Conservation (phyloP, 2,329 filamentous ascomycete genomes). For the Xylaria sp. region DNA sequence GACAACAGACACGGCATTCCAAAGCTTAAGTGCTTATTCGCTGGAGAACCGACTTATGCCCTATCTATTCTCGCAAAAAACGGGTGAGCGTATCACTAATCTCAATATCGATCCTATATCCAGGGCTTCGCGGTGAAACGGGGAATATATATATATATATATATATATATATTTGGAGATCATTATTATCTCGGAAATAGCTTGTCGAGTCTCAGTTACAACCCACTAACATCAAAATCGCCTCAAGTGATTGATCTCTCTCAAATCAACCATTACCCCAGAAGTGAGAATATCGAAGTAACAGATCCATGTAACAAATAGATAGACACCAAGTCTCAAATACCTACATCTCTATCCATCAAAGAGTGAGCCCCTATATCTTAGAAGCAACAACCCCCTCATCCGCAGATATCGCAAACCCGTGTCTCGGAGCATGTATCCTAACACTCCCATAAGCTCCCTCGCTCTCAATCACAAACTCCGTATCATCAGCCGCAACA, state of each 20-base stretch:
- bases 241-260: not conserved
- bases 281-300: not conserved
- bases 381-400: slow-evolving; percentile 43
- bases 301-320: not conserved
- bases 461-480: slow-evolving; percentile 68
- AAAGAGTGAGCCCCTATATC: slow-evolving; percentile 35
- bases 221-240: not conserved
- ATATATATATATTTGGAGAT: not conserved
- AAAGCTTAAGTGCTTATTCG: not conserved
- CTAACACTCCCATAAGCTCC: slow-evolving; percentile 58
- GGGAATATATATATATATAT: too few relatives aligned
- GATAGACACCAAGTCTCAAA: not conserved
- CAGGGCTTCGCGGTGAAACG: not conserved
- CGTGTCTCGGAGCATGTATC: slow-evolving; percentile 71
- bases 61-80: not conserved
- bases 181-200: not conserved
- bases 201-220: not conserved
- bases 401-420: slow-evolving; percentile 62
- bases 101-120: not conserved
- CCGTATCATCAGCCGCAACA: slow-evolving; percentile 61
- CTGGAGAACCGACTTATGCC: not conserved
- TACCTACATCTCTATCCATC: not conserved
- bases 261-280: not conserved
- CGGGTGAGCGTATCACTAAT: not conserved
- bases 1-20: not conserved